phyloP scores from a whole-genome alignment of 371 early-diverging fungal genomes.

The Mortierella sp. region DNA sequence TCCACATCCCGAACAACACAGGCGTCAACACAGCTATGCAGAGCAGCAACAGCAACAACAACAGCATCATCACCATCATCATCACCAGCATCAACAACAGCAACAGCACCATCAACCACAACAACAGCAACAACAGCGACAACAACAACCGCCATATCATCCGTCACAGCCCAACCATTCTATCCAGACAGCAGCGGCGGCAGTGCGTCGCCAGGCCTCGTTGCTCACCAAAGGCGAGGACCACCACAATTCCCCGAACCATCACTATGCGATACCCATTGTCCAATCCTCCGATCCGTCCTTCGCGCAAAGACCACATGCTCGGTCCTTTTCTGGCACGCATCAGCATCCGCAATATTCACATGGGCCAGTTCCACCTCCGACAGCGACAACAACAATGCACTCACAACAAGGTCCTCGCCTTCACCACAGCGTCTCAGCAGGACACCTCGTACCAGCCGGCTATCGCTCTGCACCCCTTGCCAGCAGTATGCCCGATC shows the following conservation, averaged over 20 bases:
- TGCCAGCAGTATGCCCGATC: background rate
- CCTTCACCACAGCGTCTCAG: slow-evolving; percentile 42
- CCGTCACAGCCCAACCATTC: slow-evolving; percentile 1
- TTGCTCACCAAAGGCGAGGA: slow-evolving; percentile 1
- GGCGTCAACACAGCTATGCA: slow-evolving; percentile 6
- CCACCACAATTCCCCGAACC: background rate
- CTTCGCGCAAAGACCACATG: slow-evolving; percentile 22
- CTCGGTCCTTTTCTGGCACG: slow-evolving; percentile 24
- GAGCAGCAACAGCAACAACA: slow-evolving; percentile 26
- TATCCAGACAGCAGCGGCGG: slow-evolving; percentile 14
- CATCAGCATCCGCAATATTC: slow-evolving; percentile 4
- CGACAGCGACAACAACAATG: slow-evolving; percentile 11
- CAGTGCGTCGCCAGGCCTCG: slow-evolving; percentile 3
- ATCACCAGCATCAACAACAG: background rate
- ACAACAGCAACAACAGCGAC: slow-evolving; percentile 5
- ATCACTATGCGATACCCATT: slow-evolving; percentile 8
- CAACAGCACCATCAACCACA: slow-evolving; percentile 12
- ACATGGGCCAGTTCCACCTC: background rate
- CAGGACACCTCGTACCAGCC: slow-evolving; percentile 26
- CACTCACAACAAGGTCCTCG: slow-evolving; percentile 8
- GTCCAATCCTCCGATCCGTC: slow-evolving; percentile 25
- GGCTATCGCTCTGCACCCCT: slow-evolving; percentile 14
- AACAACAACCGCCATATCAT: slow-evolving; percentile 9
- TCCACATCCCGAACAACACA: background rate
- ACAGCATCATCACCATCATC: slow-evolving; percentile 7